Conservation (phyloP, 2,329 filamentous ascomycete genomes). For the Penicillium sp. region DNA sequence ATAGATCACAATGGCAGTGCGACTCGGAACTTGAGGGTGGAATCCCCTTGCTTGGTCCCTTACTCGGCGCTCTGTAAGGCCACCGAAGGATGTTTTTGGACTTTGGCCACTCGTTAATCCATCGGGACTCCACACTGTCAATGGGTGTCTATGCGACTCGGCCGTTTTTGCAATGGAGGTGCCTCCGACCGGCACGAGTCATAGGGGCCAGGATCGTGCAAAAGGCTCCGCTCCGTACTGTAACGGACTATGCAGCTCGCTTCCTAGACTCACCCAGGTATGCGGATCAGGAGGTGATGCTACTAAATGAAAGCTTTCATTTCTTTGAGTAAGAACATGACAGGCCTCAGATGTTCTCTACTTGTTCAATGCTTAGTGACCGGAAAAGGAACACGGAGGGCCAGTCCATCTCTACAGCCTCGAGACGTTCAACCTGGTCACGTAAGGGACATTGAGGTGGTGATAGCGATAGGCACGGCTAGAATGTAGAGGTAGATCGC, state of each 20-base stretch:
- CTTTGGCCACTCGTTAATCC: constrained; percentile 14
- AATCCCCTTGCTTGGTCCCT: constrained; percentile 20
- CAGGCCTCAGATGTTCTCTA: background rate
- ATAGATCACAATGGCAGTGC: constrained; percentile 1
- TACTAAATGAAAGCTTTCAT: background rate
- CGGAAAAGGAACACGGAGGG: constrained; percentile 7
- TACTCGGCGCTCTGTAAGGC: constrained; percentile 17
- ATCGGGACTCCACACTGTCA: background rate
- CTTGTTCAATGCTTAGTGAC: background rate
- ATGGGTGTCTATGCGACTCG: constrained; percentile 17
- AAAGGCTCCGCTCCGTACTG: background rate
- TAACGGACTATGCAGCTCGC: constrained; percentile 3
- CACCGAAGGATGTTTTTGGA: constrained; percentile 10
- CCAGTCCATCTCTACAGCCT: background rate
- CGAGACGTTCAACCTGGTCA: constrained; percentile 15
- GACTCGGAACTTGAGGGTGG: constrained; percentile 12
- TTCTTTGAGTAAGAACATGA: background rate
- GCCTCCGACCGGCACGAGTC: constrained; percentile 5
- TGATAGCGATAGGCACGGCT: constrained; percentile 15
- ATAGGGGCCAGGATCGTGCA: constrained; percentile 4
- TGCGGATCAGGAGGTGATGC: background rate
- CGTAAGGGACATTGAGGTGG: constrained; percentile 18
- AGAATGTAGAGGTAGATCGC: constrained; percentile 17
- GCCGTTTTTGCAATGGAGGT: constrained; percentile 17
- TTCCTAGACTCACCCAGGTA: constrained; percentile 1